Conservation (phyloP, 371 early-diverging fungal species). For the Capniomyces stellatus region DNA sequence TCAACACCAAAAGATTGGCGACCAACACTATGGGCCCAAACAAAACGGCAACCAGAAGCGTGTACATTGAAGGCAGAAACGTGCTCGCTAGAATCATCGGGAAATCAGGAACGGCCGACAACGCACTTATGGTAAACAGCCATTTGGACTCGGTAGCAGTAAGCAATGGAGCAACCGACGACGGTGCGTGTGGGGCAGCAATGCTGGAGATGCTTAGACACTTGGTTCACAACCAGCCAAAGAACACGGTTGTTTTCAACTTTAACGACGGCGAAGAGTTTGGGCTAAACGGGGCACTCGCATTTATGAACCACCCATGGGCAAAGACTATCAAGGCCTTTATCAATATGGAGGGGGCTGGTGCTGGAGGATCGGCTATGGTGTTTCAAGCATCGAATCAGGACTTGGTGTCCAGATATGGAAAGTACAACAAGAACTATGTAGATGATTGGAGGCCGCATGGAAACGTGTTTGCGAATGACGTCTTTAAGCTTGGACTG, state of each 20-base stretch:
- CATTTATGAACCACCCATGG: slow-evolving; percentile 63
- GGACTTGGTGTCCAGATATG: slow-evolving; percentile 24
- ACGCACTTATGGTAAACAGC: slow-evolving; percentile 30
- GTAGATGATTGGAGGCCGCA: slow-evolving; percentile 27
- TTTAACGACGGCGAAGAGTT: slow-evolving; percentile 77
- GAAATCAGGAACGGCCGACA: background rate
- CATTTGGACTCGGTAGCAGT: slow-evolving; percentile 54
- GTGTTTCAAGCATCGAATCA: slow-evolving; percentile 44
- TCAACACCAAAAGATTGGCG: background rate
- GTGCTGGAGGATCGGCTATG: slow-evolving; percentile 56
- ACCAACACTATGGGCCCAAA: background rate
- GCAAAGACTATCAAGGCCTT: slow-evolving; percentile 45
- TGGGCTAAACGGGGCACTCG: slow-evolving; percentile 48
- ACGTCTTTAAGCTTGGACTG: slow-evolving; percentile 37
- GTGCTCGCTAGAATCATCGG: background rate
- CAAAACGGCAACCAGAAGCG: background rate
- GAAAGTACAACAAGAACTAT: slow-evolving; percentile 1
- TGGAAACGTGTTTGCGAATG: slow-evolving; percentile 42
- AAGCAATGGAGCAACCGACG: slow-evolving; percentile 67
- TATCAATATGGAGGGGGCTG: slow-evolving; percentile 65
- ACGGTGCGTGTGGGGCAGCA: slow-evolving; percentile 55
- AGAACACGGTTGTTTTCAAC: slow-evolving; percentile 42
- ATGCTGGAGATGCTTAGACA: slow-evolving; percentile 52
- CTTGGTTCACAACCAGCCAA: slow-evolving; percentile 33
- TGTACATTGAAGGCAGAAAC: background rate